These are phyloP conservation scores for Gnaphalium uliginosum DNA, from an alignment of 129 eudicot genomes.

Conservation along the genomic window DNA sequence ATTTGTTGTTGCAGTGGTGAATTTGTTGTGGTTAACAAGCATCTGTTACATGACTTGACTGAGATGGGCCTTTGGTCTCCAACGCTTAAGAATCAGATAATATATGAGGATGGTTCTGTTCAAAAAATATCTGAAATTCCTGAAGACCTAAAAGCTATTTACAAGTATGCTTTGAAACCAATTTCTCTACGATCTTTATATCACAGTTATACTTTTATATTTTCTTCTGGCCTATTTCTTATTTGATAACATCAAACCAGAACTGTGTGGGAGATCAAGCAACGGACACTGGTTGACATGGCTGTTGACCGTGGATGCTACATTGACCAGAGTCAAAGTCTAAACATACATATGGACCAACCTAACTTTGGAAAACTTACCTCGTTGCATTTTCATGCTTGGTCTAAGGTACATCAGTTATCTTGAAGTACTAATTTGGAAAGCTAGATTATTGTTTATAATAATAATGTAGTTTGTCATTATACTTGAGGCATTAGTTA, in stretches of 20 bases:
- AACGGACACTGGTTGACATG: slow-evolving; percentile 87
- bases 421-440: not conserved
- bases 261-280: slow-evolving; percentile 98
- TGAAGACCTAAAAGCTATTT: slow-evolving; percentile 54
- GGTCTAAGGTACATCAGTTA: slow-evolving; percentile 60
- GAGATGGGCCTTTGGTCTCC: slow-evolving; percentile 97
- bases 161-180: slow-evolving; percentile 53
- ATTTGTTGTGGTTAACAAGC: slow-evolving; percentile 97
- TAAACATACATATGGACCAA: slow-evolving; percentile 93
- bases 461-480: no score
- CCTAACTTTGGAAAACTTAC: slow-evolving; percentile 89
- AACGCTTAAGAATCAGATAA: slow-evolving; percentile 75
- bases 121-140: slow-evolving; percentile 81
- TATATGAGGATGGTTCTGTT: slow-evolving; percentile 84
- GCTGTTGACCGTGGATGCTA: slow-evolving; percentile 97
- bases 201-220: not conserved
- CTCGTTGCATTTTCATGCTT: slow-evolving; percentile 92
- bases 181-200: not conserved
- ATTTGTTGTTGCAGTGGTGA: slow-evolving; percentile 70
- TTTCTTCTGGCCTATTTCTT: not conserved
- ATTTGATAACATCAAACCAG: slow-evolving; percentile 34
- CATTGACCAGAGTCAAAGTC: slow-evolving; percentile 96
- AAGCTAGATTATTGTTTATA: no score
- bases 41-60: slow-evolving; percentile 78
- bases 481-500: no score